Conservation (phyloP, 2,329 filamentous ascomycete genomes). For the Xylaria arbuscula region DNA sequence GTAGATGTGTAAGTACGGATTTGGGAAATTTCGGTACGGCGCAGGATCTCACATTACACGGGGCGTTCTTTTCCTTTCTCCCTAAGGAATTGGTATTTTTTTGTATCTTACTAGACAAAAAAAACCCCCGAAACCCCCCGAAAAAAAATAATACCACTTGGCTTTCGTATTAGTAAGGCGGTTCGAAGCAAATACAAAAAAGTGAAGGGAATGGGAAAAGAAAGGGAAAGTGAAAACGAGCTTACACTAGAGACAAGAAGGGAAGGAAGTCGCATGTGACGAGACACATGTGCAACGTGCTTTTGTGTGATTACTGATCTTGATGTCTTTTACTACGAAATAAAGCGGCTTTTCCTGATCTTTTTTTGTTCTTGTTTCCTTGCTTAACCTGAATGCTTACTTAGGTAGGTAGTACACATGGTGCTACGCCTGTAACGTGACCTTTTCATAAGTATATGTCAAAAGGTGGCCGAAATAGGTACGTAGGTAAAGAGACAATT, state of each 20-base stretch:
- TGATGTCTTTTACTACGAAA: too few species aligned
- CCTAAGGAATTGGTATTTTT: neutral
- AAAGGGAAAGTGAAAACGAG: neutral
- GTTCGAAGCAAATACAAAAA: neutral
- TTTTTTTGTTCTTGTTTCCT: too few species aligned
- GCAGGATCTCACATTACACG: neutral
- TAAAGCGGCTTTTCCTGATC: too few species aligned
- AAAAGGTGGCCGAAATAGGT: too few species aligned
- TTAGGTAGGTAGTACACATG: too few species aligned
- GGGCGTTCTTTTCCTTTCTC: neutral
- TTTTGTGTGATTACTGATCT: too few species aligned
- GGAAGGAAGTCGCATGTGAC: neutral
- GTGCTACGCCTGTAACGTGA: too few species aligned
- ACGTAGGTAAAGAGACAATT: too few species aligned
- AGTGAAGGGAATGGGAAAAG: neutral
- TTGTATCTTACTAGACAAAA: slow-evolving; percentile 6
- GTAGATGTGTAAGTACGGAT: too few species aligned
- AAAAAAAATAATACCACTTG: neutral
- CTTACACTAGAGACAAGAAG: slow-evolving; percentile 1
- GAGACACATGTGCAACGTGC: neutral
- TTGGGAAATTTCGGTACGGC: neutral
- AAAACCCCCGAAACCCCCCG: neutral
- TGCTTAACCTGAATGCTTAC: too few species aligned
- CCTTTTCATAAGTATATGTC: too few species aligned
- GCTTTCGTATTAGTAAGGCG: slow-evolving; percentile 8